phyloP scores from a whole-genome alignment of 1,284 basidiomycete species.

The Trichosporon inkin region DNA sequence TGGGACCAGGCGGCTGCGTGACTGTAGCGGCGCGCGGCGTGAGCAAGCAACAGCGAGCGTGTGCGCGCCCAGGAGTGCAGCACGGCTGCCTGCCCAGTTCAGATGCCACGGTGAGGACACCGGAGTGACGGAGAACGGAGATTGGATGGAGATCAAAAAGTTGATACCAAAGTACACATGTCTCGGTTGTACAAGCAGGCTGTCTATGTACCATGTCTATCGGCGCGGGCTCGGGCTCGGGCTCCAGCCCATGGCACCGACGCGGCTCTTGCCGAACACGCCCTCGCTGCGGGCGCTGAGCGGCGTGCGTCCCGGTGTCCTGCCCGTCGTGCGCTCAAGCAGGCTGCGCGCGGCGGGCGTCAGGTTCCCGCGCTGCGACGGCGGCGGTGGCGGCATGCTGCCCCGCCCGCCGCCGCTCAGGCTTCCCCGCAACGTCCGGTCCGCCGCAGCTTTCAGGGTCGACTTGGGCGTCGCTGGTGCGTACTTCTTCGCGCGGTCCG shows the following conservation, averaged over 20 bases:
- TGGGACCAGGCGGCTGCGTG: neutral
- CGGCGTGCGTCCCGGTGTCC: conserved; percentile 56
- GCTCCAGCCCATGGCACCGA: conserved; percentile 16
- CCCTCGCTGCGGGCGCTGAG: conserved; percentile 62
- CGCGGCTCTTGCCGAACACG: conserved; percentile 55
- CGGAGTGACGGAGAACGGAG: too few species aligned
- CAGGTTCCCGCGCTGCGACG: conserved; percentile 60
- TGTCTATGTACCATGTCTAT: neutral
- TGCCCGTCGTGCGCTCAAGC: conserved; percentile 60
- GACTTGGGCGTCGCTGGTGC: conserved; percentile 58
- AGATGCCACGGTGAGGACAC: too few species aligned
- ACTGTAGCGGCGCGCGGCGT: too few species aligned
- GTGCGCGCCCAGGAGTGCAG: too few species aligned
- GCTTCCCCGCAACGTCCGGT: conserved; percentile 22
- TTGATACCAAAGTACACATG: too few species aligned
- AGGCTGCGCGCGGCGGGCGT: conserved; percentile 75
- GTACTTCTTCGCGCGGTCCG: conserved; percentile 44
- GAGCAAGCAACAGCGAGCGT: too few species aligned
- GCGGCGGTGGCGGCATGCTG: conserved; percentile 68
- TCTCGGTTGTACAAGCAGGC: too few species aligned
- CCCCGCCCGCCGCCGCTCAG: conserved; percentile 19
- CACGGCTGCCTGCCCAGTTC: too few species aligned
- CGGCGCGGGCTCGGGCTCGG: conserved; percentile 9
- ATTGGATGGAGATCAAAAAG: too few species aligned
- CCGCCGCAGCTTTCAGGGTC: conserved; percentile 42